Percentiles rank a stretch among this genome's conserved stretches.
Conservation (phyloP, 148 eudicot genomes). For the Cornus kousa region DNA sequence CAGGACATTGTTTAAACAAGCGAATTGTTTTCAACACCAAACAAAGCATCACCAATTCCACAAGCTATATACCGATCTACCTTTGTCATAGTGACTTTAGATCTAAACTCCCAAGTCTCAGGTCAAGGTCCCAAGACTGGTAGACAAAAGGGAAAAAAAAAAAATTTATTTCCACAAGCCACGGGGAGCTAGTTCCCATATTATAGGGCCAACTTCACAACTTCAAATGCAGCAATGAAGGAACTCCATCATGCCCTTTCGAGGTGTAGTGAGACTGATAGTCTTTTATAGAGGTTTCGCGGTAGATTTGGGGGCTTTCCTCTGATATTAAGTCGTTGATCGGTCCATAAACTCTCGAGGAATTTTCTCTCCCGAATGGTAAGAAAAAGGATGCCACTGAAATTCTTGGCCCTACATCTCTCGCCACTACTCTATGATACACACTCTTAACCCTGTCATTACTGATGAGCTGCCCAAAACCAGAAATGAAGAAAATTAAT, state of each 20-base stretch:
- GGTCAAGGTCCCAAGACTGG: too few species aligned
- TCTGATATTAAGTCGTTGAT: slow-evolving; percentile 41
- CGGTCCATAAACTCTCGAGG: slow-evolving; percentile 29
- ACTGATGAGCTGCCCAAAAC: slow-evolving; percentile 25
- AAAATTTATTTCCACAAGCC: too few species aligned
- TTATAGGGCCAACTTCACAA: background rate
- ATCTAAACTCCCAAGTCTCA: too few species aligned
- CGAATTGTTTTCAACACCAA: too few species aligned
- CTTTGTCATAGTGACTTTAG: too few species aligned
- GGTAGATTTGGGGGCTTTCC: slow-evolving; percentile 37
- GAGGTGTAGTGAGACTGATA: slow-evolving; percentile 7
- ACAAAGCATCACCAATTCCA: too few species aligned
- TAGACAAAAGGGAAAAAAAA: too few species aligned
- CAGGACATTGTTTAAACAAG: too few species aligned
- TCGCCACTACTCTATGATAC: slow-evolving; percentile 22
- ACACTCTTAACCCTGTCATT: slow-evolving; percentile 34
- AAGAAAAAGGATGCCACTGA: slow-evolving; percentile 43
- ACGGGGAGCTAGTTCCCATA: too few species aligned
- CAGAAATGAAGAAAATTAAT: too few species aligned
- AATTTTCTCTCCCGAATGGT: background rate
- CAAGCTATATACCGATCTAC: too few species aligned
- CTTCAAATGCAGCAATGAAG: slow-evolving; percentile 17
- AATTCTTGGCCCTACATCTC: slow-evolving; percentile 38
- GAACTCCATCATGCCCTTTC: slow-evolving; percentile 33
- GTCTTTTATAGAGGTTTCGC: slow-evolving; percentile 28